A percentile compares a stretch with the other conserved stretches of the same genome.
Conservation (phyloP, 805 yeast species). For the Kodamaea kaohsiungensis region DNA sequence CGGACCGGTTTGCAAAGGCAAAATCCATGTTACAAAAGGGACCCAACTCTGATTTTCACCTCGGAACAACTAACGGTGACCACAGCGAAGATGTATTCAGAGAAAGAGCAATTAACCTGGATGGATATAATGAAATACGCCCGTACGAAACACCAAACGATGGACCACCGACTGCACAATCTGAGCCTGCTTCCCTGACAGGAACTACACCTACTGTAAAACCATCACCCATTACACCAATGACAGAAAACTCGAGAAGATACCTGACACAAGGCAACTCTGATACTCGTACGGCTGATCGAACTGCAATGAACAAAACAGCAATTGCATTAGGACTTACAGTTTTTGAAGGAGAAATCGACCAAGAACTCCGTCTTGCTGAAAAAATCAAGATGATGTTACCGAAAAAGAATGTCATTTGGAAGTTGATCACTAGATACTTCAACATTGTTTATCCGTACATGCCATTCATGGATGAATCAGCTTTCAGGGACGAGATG, state of each 20-base stretch:
- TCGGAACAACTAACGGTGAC: background rate
- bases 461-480: slow-evolving; percentile 23
- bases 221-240: background rate
- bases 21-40: background rate
- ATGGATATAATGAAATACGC: slow-evolving; percentile 24
- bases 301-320: slow-evolving; percentile 25
- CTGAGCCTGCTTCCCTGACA: background rate
- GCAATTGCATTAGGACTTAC: slow-evolving; percentile 36
- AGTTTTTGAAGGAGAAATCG: slow-evolving; percentile 31
- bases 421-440: slow-evolving; percentile 13
- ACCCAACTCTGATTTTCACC: background rate
- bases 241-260: background rate
- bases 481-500: slow-evolving; percentile 16
- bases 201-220: background rate
- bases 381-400: slow-evolving; percentile 37
- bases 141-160: slow-evolving; percentile 11
- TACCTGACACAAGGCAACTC: background rate
- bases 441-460: slow-evolving; percentile 20
- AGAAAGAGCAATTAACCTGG: slow-evolving; percentile 25
- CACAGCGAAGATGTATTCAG: slow-evolving; percentile 22
- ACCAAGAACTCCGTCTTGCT: slow-evolving; percentile 35
- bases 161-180: slow-evolving; percentile 3
- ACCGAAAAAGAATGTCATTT: slow-evolving; percentile 5
- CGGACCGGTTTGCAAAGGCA: background rate
- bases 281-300: background rate